These are phyloP conservation scores for Starmera caribaea DNA, from an alignment of 805 yeast genomes.

Conservation along the genomic window DNA sequence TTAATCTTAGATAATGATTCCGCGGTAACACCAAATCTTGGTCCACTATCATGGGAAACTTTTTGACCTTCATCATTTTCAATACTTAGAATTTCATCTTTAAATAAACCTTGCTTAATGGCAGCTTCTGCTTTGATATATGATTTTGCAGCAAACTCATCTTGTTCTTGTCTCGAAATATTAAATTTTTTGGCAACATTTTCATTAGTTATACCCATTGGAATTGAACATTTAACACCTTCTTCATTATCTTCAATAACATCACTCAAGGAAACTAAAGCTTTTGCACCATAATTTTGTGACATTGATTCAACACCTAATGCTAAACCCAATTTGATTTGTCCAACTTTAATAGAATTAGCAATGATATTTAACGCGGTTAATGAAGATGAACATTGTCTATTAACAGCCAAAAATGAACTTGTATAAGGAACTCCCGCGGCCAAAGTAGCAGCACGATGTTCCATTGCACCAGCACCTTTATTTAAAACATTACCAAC, in stretches of 20 bases:
- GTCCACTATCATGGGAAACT: constrained; percentile 78
- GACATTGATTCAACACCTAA: constrained; percentile 95
- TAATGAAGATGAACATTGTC: constrained; percentile 93
- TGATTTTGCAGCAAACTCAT: constrained; percentile 80
- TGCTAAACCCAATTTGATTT: constrained; percentile 85
- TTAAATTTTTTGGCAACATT: constrained; percentile 66
- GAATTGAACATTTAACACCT: constrained; percentile 74
- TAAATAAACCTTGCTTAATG: constrained; percentile 59
- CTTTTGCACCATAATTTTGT: constrained; percentile 73
- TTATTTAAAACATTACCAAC: constrained; percentile 88
- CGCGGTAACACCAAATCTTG: constrained; percentile 78
- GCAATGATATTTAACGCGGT: constrained; percentile 88
- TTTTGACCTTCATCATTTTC: constrained; percentile 38
- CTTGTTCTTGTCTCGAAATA: constrained; percentile 67
- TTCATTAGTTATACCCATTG: constrained; percentile 96
- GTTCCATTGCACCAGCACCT: constrained; percentile 94
- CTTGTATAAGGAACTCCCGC: constrained; percentile 81
- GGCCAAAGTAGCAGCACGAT: constrained; percentile 82
- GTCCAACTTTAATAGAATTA: constrained; percentile 77
- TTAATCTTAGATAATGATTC: constrained; percentile 62
- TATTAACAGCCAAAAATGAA: constrained; percentile 77
- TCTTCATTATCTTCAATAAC: constrained; percentile 31
- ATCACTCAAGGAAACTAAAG: constrained; percentile 53
- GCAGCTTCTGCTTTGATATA: constrained; percentile 80
- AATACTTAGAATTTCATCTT: constrained; percentile 83